Conservation (phyloP, 495 filamentous ascomycete species). For the Penicillium steckii region DNA sequence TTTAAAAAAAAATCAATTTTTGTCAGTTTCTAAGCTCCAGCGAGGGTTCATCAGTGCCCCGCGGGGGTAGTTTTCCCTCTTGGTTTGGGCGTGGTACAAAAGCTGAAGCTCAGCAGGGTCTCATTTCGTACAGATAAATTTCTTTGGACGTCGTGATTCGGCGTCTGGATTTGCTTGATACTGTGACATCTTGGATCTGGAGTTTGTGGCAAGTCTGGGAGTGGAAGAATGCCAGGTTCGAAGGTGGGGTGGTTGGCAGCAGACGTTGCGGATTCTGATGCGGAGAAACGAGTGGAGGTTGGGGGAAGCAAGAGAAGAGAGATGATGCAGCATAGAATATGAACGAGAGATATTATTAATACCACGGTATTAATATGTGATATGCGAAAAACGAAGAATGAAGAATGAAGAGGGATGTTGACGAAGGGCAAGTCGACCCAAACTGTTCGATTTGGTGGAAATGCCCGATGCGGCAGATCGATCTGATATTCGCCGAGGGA, state of each 20-base stretch:
- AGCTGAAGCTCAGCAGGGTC: neutral
- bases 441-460: neutral
- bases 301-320: neutral
- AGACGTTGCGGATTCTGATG: conserved; percentile 10
- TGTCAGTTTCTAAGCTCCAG: conserved; percentile 16
- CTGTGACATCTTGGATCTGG: conserved; percentile 14
- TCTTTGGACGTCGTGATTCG: conserved; percentile 34
- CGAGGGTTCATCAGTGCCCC: neutral
- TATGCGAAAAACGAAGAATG: too few species aligned
- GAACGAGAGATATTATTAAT: neutral
- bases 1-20: conserved; percentile 11
- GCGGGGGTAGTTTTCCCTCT: neutral
- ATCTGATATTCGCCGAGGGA: too few species aligned
- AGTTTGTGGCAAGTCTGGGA: neutral
- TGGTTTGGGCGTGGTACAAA: neutral
- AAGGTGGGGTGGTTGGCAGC: conserved; percentile 16
- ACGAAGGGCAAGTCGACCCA: too few species aligned
- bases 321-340: conserved; percentile 4
- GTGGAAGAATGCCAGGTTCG: conserved; percentile 11
- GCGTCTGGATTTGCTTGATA: conserved; percentile 6
- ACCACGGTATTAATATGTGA: too few species aligned
- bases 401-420: neutral
- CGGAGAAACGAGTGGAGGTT: conserved; percentile 18
- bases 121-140: conserved; percentile 41
- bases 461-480: neutral